These are phyloP conservation scores for Chimonanthus salicifolius DNA, from an alignment of 164 flowering plant species.

Conservation along the genomic window DNA sequence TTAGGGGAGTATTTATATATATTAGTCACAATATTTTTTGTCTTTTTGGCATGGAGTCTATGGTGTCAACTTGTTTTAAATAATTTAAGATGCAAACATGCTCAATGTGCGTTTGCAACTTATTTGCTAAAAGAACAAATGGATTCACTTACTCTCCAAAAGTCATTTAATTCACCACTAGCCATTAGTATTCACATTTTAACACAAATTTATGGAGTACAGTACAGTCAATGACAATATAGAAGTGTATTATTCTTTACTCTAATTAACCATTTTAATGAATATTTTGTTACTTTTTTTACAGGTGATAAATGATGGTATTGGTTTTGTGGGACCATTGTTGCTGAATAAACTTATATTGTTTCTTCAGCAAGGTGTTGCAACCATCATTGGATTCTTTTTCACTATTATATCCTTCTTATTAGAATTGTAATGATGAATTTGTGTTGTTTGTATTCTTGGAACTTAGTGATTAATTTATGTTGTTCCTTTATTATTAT, in stretches of 20 bases:
- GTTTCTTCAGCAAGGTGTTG: slow-evolving; percentile 65
- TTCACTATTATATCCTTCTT: background rate
- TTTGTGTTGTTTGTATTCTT: background rate
- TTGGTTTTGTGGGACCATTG: slow-evolving; percentile 77
- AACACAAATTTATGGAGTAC: background rate
- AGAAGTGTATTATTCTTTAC: background rate
- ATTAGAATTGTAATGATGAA: no score
- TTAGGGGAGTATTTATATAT: no score
- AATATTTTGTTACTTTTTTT: slow-evolving; percentile 4
- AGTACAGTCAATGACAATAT: background rate
- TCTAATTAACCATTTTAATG: background rate
- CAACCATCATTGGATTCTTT: background rate
- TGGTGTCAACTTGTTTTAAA: background rate
- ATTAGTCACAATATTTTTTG: no score
- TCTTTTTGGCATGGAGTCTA: background rate
- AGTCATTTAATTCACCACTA: background rate
- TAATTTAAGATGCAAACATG: background rate
- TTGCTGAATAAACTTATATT: slow-evolving; percentile 71
- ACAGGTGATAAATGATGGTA: slow-evolving; percentile 75
- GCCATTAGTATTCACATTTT: background rate
- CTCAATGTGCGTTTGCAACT: background rate
- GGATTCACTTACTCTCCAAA: background rate
- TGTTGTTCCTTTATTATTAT: background rate
- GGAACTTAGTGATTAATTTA: background rate
- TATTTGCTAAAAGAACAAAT: background rate